Evolutionary conservation across 1,284 basidiomycete genomes (phyloP), one percentile per base, ranked within the genome.

Genomic region (Xerocomus minutiporus): DNA sequence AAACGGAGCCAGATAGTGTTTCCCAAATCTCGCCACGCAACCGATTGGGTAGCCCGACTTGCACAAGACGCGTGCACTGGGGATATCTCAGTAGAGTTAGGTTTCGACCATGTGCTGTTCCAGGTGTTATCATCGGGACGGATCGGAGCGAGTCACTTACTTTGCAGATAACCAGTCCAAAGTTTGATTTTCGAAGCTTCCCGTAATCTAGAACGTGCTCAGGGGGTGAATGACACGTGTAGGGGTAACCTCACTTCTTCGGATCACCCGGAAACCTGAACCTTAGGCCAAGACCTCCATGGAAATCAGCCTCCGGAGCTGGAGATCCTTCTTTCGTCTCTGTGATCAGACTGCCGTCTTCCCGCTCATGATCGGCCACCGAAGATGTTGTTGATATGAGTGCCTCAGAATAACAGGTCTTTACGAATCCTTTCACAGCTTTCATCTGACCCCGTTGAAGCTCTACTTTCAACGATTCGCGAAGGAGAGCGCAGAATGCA

Each of bases 11-110:
- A 7, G 93, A 96, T 28, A 97, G 82, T 1, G 94, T 89, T 72
- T 99, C 97, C 97, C 97, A 99, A 72, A 99, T 88, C 71, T 99
- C 97, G 13, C 97, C 97, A 36, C 97, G 85, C 9, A 99, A 79
- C 23, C 93, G 81, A 64, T 97, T 97, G 0, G 97, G 97, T 8
- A 99, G 78, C 50, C 97, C 97, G 51, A 99, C 97, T 74, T 98
- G 97, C 2, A 99, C 88, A 15, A 99, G 82, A 20, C 97, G 86
- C 38, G 95, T 96, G 68, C 94, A 96, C 68, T 97, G 91, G 0
- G 97, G 97, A 69, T 98, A 99, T 41, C 96, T 88, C 34, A 99
- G 77, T n/a, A 98, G 81, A 29, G 91, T 88, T 11, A 96, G 77
- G 64, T 93, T 93, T 32, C 93, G 88, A 17, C 93, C 93, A 61